Percentiles rank a stretch among this genome's conserved stretches.
Evolutionary conservation across 129 eudicot genomes (phyloP).

Genomic region (Scalesia atractyloides): DNA sequence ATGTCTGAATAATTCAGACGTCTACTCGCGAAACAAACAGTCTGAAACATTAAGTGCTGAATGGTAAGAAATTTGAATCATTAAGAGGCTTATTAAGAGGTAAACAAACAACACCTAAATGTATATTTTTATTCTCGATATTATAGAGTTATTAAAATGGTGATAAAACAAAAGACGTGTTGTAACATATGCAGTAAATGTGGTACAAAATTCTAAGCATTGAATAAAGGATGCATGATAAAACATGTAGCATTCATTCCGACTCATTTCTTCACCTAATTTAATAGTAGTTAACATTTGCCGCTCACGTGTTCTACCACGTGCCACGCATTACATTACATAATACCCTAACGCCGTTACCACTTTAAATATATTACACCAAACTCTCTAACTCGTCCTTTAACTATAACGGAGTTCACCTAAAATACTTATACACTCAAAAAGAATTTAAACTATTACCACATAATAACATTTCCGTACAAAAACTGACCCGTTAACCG

Average conservation of each 20-base stretch:
- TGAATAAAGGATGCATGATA: conserved; percentile 38
- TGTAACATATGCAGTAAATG: conserved; percentile 29
- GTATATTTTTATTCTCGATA: background rate
- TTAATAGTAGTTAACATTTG: conserved; percentile 37
- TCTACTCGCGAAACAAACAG: too few species aligned
- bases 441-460: conserved; percentile 20
- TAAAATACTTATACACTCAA: conserved; percentile 24
- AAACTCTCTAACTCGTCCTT: conserved; percentile 36
- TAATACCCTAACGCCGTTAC: conserved; percentile 27
- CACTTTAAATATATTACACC: conserved; percentile 1
- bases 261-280: conserved; percentile 63
- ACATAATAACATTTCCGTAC: conserved; percentile 29
- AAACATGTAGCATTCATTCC: conserved; percentile 54
- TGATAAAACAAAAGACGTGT: background rate
- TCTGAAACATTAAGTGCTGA: too few species aligned
- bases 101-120: too few species aligned
- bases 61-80: too few species aligned
- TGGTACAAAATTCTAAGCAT: conserved; percentile 35
- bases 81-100: too few species aligned
- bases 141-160: background rate
- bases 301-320: conserved; percentile 39
- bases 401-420: conserved; percentile 41
- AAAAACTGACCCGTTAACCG: conserved; percentile 42
- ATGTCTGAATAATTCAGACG: too few species aligned
- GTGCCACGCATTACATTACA: conserved; percentile 30